Conservation (phyloP, 208 protist species). For the Wallacemonas sp. region DNA sequence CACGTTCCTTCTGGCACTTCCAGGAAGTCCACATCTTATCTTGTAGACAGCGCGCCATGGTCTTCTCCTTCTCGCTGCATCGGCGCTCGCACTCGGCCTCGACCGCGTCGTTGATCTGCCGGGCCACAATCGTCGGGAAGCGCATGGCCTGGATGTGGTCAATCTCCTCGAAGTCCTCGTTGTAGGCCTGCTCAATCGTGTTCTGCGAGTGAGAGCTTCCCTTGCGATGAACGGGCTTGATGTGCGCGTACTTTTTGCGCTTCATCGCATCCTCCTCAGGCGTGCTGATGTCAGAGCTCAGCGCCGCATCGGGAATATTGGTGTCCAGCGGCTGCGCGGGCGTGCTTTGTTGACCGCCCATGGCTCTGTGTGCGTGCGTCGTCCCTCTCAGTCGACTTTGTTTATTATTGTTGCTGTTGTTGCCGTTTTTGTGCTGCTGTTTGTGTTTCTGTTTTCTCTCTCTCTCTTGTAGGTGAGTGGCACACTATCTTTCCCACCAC, state of each 20-base stretch:
- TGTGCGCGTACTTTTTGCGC: slow-evolving; percentile 32
- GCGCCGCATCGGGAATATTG: slow-evolving; percentile 16
- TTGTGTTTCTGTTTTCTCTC: slow-evolving; percentile 10
- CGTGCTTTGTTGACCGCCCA: slow-evolving; percentile 4
- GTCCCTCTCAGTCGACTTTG: not conserved
- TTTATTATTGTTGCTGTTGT: not conserved
- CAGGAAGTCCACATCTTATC: slow-evolving; percentile 89
- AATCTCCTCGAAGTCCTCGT: slow-evolving; percentile 77
- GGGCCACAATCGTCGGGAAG: slow-evolving; percentile 60
- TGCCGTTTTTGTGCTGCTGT: not conserved
- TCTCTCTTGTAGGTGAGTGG: not conserved
- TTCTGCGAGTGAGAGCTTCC: slow-evolving; percentile 19
- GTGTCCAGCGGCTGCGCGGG: not conserved
- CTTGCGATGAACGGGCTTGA: slow-evolving; percentile 11
- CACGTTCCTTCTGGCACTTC: slow-evolving; percentile 90
- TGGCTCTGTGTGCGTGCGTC: not conserved
- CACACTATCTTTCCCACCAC: not conserved
- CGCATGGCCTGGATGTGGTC: slow-evolving; percentile 74
- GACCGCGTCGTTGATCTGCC: slow-evolving; percentile 59
- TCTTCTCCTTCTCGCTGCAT: slow-evolving; percentile 75
- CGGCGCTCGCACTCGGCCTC: slow-evolving; percentile 59
- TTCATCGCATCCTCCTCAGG: slow-evolving; percentile 38
- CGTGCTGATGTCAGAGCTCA: slow-evolving; percentile 30
- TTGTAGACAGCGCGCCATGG: slow-evolving; percentile 79
- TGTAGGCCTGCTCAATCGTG: slow-evolving; percentile 71